Conservation (phyloP, 768 basidiomycete species). For the Leccinum pellstonianum region DNA sequence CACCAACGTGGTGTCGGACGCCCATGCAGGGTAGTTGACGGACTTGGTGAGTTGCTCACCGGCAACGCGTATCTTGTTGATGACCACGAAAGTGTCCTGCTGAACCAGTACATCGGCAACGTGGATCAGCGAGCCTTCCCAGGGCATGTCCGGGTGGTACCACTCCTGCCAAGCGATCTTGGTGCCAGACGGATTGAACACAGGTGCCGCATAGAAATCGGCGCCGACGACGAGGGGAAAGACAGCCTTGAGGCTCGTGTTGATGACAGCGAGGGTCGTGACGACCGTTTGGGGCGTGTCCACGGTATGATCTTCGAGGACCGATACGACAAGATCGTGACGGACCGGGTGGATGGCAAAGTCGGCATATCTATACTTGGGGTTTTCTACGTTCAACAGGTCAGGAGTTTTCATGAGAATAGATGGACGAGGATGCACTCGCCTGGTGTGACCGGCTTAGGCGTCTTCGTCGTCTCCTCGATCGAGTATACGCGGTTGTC, state of each 20-base stretch:
- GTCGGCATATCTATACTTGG: conserved; percentile 32
- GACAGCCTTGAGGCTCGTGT: conserved; percentile 44
- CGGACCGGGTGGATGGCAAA: conserved; percentile 56
- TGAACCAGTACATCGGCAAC: conserved; percentile 45
- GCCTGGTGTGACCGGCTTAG: conserved; percentile 64
- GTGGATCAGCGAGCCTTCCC: conserved; percentile 56
- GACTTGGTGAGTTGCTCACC: conserved; percentile 51
- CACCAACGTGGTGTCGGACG: conserved; percentile 50
- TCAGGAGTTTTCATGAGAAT: neutral
- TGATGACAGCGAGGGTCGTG: conserved; percentile 58
- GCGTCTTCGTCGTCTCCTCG: conserved; percentile 24
- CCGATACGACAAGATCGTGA: conserved; percentile 52
- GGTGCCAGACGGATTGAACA: conserved; percentile 58
- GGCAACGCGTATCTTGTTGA: conserved; percentile 47
- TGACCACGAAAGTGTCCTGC: conserved; percentile 28
- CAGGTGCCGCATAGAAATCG: conserved; percentile 69
- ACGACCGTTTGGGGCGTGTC: conserved; percentile 36
- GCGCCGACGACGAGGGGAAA: conserved; percentile 52
- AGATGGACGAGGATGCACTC: conserved; percentile 10
- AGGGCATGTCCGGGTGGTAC: conserved; percentile 72
- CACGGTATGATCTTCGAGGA: conserved; percentile 71
- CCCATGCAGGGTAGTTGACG: conserved; percentile 62
- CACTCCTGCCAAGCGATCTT: conserved; percentile 64
- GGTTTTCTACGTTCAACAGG: conserved; percentile 10
- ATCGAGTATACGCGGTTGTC: conserved; percentile 55